Evolutionary conservation across 331 rosid genomes (phyloP), one percentile per base, ranked within the genome.

Genomic region (Saraca asoca): DNA sequence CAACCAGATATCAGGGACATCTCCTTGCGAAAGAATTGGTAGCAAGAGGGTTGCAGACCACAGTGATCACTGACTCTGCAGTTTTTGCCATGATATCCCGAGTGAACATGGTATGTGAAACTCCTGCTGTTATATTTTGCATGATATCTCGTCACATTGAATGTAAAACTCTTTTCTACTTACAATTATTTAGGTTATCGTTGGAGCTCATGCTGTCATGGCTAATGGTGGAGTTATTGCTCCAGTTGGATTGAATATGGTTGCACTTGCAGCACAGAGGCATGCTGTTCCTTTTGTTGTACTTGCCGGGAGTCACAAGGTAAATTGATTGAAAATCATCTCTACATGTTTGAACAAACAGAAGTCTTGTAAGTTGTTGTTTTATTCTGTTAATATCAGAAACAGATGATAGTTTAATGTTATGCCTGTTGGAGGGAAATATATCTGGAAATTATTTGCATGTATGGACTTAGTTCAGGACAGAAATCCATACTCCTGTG

Each of bases 121-220:
- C 48, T 55, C 46, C 35, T 70, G 44, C 13, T 9, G 37, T 42
- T 50, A 42, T 42, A 38, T 57, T 34, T 62, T 51, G 62, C 66
- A 34, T 19, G 9, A 24, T 55, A 54, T 56, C 62, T 45, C 50
- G 4, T 62, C 31, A 24, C 12, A 58, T 53, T 54, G 72, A 67
- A 64, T 18, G 73, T 56, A 16, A 68, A 59, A 20, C 72, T 51
- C 60, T 69, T 76, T 71, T 68, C 17, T 44, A 63, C 55, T 42
- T 37, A 9, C 35, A 11, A 48, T 69, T 72, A 15, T 64, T 29
- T 41, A 94, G 99, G 99, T 94, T 78, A 90, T 94, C 57, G 93
- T 94, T 71, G 99, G 99, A 66, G 99, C 96, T 42, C 97, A 90
- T 79, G 95, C 95, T 70, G 91, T 94, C 79, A 90, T 94, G 99